Conservation (phyloP, 2,329 filamentous ascomycete genomes). For the Alternaria tenuissima region DNA sequence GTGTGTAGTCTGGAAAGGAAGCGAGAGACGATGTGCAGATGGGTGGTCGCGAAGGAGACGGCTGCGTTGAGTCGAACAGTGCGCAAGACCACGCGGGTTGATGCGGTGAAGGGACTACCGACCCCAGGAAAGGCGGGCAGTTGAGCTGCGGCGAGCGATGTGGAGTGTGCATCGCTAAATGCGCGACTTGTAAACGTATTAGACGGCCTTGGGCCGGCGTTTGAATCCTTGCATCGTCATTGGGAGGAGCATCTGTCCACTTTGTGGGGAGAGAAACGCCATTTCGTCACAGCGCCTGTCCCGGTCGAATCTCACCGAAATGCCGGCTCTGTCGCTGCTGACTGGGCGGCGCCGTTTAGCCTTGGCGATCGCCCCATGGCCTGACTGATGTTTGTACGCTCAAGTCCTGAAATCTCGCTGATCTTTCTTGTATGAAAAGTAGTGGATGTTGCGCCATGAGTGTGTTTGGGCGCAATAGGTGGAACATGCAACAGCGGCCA, state of each 20-base stretch:
- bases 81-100: slow-evolving; percentile 10
- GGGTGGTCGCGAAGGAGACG: slow-evolving; percentile 10
- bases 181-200: slow-evolving; percentile 19
- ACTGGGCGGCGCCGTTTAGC: slow-evolving; percentile 12
- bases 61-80: slow-evolving; percentile 9
- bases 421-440: background rate
- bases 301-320: slow-evolving; percentile 16
- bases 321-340: background rate
- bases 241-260: slow-evolving; percentile 23
- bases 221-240: slow-evolving; percentile 21
- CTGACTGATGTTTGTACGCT: slow-evolving; percentile 2
- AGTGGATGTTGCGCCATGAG: background rate
- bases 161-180: slow-evolving; percentile 29
- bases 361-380: background rate
- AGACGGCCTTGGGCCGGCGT: slow-evolving; percentile 21
- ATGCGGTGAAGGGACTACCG: slow-evolving; percentile 30
- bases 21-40: background rate
- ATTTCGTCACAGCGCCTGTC: slow-evolving; percentile 21
- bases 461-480: background rate
- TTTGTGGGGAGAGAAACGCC: slow-evolving; percentile 29
- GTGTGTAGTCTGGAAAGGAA: background rate
- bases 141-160: slow-evolving; percentile 26
- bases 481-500: slow-evolving; percentile 3
- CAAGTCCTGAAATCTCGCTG: slow-evolving; percentile 7
- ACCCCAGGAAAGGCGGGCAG: slow-evolving; percentile 33